Percentiles rank a stretch among this genome's conserved stretches.
Conservation (phyloP, 805 yeast species). For the Candida adriatica region DNA sequence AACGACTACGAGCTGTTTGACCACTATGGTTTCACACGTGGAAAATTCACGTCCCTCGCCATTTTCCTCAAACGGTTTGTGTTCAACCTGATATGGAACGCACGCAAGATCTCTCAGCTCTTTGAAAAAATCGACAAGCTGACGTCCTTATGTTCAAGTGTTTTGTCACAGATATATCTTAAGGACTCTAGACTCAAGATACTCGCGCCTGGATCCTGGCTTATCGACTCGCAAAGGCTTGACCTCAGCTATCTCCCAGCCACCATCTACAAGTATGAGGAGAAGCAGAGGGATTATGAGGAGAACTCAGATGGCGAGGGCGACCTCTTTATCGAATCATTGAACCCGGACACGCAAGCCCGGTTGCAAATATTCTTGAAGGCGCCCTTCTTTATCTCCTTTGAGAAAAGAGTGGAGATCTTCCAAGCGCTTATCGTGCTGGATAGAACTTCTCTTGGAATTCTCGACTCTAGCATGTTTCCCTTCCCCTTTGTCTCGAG, state of each 20-base stretch:
- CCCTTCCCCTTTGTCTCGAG: background rate
- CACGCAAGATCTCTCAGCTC: slow-evolving; percentile 6
- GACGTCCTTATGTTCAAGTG: slow-evolving; percentile 36
- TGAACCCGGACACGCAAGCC: slow-evolving; percentile 15
- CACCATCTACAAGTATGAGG: slow-evolving; percentile 38
- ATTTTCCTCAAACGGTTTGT: slow-evolving; percentile 44
- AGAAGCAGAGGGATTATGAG: slow-evolving; percentile 19
- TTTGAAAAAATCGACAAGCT: slow-evolving; percentile 13
- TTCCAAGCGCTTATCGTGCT: slow-evolving; percentile 56
- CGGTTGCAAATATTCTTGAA: slow-evolving; percentile 48
- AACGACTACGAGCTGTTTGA: slow-evolving; percentile 55
- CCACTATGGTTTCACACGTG: slow-evolving; percentile 31
- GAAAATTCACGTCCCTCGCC: slow-evolving; percentile 34
- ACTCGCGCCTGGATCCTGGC: slow-evolving; percentile 51
- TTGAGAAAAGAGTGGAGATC: slow-evolving; percentile 63
- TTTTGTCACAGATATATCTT: slow-evolving; percentile 57
- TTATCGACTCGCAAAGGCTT: slow-evolving; percentile 24
- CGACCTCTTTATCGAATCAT: slow-evolving; percentile 12
- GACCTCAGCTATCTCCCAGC: slow-evolving; percentile 32
- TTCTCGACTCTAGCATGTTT: slow-evolving; percentile 3
- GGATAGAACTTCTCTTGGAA: slow-evolving; percentile 36
- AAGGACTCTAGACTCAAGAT: slow-evolving; percentile 58
- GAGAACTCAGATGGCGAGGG: slow-evolving; percentile 21
- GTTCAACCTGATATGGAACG: slow-evolving; percentile 40
- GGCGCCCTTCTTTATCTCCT: slow-evolving; percentile 76